These are phyloP conservation scores for Leucocoprinus birnbaumii DNA, from an alignment of 768 basidiomycete genomes.

Conservation along the genomic window DNA sequence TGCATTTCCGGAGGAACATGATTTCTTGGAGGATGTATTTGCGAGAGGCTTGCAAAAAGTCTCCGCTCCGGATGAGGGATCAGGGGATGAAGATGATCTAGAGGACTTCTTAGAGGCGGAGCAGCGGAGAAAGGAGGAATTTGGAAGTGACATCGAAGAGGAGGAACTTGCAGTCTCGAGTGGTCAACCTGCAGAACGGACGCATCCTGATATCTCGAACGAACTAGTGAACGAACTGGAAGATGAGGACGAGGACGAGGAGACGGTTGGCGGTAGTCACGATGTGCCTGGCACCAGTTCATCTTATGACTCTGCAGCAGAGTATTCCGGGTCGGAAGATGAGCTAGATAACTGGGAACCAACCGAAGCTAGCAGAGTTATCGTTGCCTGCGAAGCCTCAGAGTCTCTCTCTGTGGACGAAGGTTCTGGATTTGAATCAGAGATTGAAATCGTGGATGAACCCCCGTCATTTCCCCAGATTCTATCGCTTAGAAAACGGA, in stretches of 20 bases:
- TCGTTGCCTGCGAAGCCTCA: constrained; percentile 21
- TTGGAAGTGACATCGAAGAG: constrained; percentile 44
- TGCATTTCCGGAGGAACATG: constrained; percentile 35
- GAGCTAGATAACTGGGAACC: constrained; percentile 37
- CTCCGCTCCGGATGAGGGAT: not conserved
- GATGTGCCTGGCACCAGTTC: constrained; percentile 2
- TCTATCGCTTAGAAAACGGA: not conserved
- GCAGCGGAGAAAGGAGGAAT: constrained; percentile 42
- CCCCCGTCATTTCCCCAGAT: constrained; percentile 6
- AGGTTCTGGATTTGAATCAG: constrained; percentile 14
- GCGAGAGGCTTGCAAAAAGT: constrained; percentile 21
- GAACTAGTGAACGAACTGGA: too few relatives aligned
- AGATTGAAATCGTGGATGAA: constrained; percentile 34
- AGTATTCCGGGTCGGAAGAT: constrained; percentile 36
- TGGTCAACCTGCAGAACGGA: constrained; percentile 14
- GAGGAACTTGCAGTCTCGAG: constrained; percentile 19
- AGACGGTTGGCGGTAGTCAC: constrained; percentile 6
- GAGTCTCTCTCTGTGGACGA: not conserved
- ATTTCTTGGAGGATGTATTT: constrained; percentile 27
- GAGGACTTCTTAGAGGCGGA: constrained; percentile 69
- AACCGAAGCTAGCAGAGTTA: constrained; percentile 39
- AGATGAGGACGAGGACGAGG: not conserved
- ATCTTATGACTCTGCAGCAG: constrained; percentile 2
- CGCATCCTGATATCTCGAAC: too few relatives aligned
- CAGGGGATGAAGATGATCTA: constrained; percentile 58